Conservation (phyloP, 2,329 filamentous ascomycete genomes). For the Cercospora sesami region DNA sequence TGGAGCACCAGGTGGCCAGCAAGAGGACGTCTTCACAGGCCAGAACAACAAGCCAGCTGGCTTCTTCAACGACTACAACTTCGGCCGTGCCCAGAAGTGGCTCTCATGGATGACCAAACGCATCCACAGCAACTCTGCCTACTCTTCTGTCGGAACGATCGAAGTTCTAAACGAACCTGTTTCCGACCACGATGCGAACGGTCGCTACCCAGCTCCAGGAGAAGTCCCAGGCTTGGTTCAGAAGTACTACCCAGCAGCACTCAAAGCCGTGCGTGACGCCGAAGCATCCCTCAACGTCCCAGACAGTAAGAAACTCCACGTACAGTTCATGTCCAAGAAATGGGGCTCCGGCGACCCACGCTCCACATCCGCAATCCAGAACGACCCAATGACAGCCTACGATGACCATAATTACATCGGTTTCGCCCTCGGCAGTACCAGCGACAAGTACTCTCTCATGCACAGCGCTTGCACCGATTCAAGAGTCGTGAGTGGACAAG, state of each 20-base stretch:
- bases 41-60: slow-evolving; percentile 15
- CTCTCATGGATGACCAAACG: slow-evolving; percentile 19
- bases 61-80: slow-evolving; percentile 19
- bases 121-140: slow-evolving; percentile 17
- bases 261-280: slow-evolving; percentile 14
- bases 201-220: slow-evolving; percentile 12
- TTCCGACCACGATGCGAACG: slow-evolving; percentile 6
- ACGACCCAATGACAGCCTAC: slow-evolving; percentile 13
- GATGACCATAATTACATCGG: slow-evolving; percentile 23
- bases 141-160: slow-evolving; percentile 15
- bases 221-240: slow-evolving; percentile 9
- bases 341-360: slow-evolving; percentile 16
- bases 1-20: slow-evolving; percentile 15
- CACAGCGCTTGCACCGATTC: slow-evolving; percentile 17
- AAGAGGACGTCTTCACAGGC: slow-evolving; percentile 15
- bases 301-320: slow-evolving; percentile 10
- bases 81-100: slow-evolving; percentile 16
- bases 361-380: slow-evolving; percentile 6
- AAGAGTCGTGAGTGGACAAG: slow-evolving; percentile 7
- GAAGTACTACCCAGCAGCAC: slow-evolving; percentile 15
- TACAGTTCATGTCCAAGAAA: slow-evolving; percentile 19
- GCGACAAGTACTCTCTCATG: slow-evolving; percentile 12
- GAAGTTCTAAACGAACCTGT: slow-evolving; percentile 21
- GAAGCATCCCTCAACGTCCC: slow-evolving; percentile 13
- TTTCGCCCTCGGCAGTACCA: neutral